A percentile compares a stretch with the other conserved stretches of the same genome.
Evolutionary conservation across 768 basidiomycete genomes (phyloP).

Genomic region (Lactifluus hygrophoroides): DNA sequence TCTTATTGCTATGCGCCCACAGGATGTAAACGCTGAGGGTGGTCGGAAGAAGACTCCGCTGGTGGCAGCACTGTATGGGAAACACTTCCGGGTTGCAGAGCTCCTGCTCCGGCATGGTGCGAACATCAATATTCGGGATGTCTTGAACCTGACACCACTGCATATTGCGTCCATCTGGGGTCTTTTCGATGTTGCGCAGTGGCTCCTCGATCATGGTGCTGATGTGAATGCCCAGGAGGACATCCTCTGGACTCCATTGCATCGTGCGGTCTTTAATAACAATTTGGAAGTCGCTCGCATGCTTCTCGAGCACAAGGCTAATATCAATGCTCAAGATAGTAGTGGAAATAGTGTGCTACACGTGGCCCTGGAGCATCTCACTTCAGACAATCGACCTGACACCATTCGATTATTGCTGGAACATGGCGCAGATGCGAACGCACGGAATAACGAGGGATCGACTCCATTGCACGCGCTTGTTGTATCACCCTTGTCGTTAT

Average conservation of each 20-base stretch:
- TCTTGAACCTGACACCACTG: fast-evolving
- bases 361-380: neutral
- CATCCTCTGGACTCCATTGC: neutral
- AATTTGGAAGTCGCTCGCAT: neutral
- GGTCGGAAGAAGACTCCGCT: neutral
- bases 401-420: neutral
- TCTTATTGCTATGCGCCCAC: neutral
- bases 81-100: neutral
- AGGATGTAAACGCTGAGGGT: neutral
- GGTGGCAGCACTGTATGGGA: neutral
- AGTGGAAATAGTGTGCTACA: neutral
- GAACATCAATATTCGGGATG: neutral
- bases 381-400: neutral
- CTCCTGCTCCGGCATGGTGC: neutral
- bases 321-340: neutral
- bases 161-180: fast-evolving
- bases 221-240: neutral
- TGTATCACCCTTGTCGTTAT: no score
- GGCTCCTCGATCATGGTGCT: neutral
- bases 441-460: neutral
- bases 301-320: neutral
- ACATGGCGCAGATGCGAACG: neutral
- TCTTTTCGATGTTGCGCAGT: neutral
- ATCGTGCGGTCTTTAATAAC: neutral
- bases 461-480: neutral